phyloP scores from a whole-genome alignment of 768 basidiomycete species.

The Austroboletus eburneus region DNA sequence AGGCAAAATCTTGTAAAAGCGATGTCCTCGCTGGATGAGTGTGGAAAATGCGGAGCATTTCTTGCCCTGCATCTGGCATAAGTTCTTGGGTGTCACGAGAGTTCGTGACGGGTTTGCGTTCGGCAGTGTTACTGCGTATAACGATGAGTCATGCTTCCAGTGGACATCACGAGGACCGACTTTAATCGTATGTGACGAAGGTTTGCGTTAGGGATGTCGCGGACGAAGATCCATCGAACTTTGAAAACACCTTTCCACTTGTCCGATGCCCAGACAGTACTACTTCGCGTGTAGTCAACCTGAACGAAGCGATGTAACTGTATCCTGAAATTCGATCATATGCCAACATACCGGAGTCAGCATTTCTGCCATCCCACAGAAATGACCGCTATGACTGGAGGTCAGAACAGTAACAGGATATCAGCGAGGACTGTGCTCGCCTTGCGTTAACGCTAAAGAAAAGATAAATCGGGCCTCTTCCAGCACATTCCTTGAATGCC shows the following conservation, averaged over 20 bases:
- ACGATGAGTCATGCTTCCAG: slow-evolving; percentile 11
- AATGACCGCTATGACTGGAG: slow-evolving; percentile 67
- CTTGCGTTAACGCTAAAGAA: slow-evolving; percentile 98
- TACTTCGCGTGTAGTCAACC: slow-evolving; percentile 92
- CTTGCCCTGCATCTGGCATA: slow-evolving; percentile 91
- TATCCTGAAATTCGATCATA: background rate
- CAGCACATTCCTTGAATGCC: slow-evolving; percentile 93
- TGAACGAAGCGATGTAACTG: slow-evolving; percentile 21
- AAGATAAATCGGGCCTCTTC: slow-evolving; percentile 91
- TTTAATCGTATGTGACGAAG: slow-evolving; percentile 85
- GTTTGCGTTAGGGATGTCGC: slow-evolving; percentile 89
- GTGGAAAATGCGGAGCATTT: slow-evolving; percentile 95
- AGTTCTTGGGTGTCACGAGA: slow-evolving; percentile 97
- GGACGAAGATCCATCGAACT: slow-evolving; percentile 96
- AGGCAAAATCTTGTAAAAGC: slow-evolving; percentile 88
- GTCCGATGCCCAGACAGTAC: slow-evolving; percentile 98
- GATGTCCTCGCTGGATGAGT: slow-evolving; percentile 92
- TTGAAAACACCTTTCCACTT: slow-evolving; percentile 99
- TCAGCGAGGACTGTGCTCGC: slow-evolving; percentile 28
- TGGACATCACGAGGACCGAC: slow-evolving; percentile 34
- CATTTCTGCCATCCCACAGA: slow-evolving; percentile 99
- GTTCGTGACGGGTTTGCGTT: slow-evolving; percentile 97
- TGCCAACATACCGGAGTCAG: slow-evolving; percentile 67
- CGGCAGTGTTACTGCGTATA: slow-evolving; percentile 80
- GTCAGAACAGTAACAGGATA: slow-evolving; percentile 7